Conservation (phyloP, 2,329 filamentous ascomycete genomes). For the Tympanopsis confertula region DNA sequence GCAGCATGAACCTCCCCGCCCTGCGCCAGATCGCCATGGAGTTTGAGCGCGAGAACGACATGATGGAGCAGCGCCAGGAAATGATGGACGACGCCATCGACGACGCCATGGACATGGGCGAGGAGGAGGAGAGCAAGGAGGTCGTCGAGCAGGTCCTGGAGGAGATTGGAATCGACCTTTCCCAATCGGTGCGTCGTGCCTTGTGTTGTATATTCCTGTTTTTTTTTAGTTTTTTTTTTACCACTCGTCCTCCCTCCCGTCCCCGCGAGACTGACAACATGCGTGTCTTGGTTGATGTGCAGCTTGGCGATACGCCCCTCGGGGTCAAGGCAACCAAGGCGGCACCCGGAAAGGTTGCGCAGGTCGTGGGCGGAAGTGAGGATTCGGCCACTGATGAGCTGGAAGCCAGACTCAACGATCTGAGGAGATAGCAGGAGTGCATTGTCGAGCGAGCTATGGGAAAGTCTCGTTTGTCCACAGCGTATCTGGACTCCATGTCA, state of each 20-base stretch:
- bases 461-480: too few relatives aligned
- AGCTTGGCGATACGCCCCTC: neutral
- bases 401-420: neutral
- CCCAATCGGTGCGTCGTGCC: constrained; percentile 60
- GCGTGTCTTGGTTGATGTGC: neutral
- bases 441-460: too few relatives aligned
- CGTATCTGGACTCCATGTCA: too few relatives aligned
- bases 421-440: neutral
- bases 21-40: constrained; percentile 97
- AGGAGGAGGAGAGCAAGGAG: constrained; percentile 93
- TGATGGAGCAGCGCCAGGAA: constrained; percentile 97
- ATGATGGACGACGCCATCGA: constrained; percentile 99
- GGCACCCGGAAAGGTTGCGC: neutral
- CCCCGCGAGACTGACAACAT: neutral
- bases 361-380: neutral
- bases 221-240: neutral
- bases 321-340: neutral
- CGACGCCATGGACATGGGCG: constrained; percentile 82
- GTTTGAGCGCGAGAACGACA: constrained; percentile 96
- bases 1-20: constrained; percentile 91
- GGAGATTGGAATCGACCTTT: constrained; percentile 90
- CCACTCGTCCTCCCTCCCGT: neutral
- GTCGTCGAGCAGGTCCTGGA: constrained; percentile 93
- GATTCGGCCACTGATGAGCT: neutral
- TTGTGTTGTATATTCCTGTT: constrained; percentile 2